Evolutionary conservation across 2,329 filamentous ascomycete species (phyloP).

Genomic region (Colletotrichum viniferum): DNA sequence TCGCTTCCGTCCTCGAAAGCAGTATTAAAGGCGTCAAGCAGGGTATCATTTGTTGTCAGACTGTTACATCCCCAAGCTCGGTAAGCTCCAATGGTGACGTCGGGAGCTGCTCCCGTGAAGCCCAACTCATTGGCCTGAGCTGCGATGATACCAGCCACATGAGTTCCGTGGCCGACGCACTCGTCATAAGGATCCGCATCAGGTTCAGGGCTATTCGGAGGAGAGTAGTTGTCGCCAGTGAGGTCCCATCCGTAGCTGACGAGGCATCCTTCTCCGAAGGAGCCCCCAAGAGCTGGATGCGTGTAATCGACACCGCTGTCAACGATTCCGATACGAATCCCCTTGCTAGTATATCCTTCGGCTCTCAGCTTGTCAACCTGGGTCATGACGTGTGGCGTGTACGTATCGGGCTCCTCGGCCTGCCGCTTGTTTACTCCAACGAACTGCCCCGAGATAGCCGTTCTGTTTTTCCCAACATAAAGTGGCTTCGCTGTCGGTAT

Average conservation of each 20-base stretch:
- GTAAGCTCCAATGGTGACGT: conserved; percentile 44
- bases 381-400: conserved; percentile 31
- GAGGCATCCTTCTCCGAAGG: conserved; percentile 53
- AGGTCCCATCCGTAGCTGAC: conserved; percentile 52
- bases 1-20: conserved; percentile 44
- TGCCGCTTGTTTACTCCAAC: not conserved
- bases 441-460: not conserved
- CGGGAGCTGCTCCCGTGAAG: conserved; percentile 45
- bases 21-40: conserved; percentile 44
- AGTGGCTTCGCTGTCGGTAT: conserved; percentile 19
- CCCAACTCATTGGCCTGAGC: conserved; percentile 40
- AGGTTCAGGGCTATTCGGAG: conserved; percentile 31
- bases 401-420: not conserved
- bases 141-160: conserved; percentile 50
- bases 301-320: conserved; percentile 50
- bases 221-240: conserved; percentile 41
- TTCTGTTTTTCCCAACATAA: conserved; percentile 18
- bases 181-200: conserved; percentile 44
- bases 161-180: conserved; percentile 35
- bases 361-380: conserved; percentile 43
- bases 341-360: conserved; percentile 46
- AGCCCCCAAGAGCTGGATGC: conserved; percentile 55
- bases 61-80: conserved; percentile 39
- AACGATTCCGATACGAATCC: conserved; percentile 45
- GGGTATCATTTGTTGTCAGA: conserved; percentile 38